phyloP scores from a whole-genome alignment of 192 early-diverging fungal genomes.

The Podila epigama region DNA sequence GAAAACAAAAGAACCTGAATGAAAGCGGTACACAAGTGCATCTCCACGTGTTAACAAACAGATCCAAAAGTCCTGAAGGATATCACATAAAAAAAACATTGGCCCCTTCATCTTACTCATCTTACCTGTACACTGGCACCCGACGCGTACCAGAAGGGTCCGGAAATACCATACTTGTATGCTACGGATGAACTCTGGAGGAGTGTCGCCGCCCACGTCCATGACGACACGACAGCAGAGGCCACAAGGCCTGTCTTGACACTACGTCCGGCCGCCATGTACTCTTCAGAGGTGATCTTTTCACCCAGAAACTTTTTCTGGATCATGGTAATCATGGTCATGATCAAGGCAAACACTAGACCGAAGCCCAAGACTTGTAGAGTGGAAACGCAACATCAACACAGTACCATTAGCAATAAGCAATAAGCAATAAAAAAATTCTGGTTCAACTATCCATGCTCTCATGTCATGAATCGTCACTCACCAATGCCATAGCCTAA shows the following conservation, averaged over 20 bases:
- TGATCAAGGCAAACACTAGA: conserved; percentile 63
- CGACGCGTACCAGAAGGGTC: conserved; percentile 72
- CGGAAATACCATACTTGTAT: conserved; percentile 73
- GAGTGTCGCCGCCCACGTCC: conserved; percentile 76
- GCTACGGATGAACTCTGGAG: conserved; percentile 74
- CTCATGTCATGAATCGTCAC: background rate
- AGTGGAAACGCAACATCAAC: background rate
- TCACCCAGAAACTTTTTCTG: conserved; percentile 73
- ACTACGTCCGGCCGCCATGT: conserved; percentile 70
- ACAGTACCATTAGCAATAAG: background rate
- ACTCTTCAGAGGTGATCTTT: conserved; percentile 69
- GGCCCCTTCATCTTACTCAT: background rate
- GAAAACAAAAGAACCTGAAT: conserved; percentile 69
- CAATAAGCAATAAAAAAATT: background rate
- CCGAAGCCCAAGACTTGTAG: conserved; percentile 52
- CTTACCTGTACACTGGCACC: conserved; percentile 70
- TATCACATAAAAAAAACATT: background rate
- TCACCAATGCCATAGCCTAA: conserved; percentile 50
- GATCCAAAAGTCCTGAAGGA: too few species aligned
- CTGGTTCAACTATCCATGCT: background rate
- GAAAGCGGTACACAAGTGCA: background rate
- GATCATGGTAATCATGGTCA: conserved; percentile 69
- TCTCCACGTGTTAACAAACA: background rate
- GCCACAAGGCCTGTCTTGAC: conserved; percentile 77
- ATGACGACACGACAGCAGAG: conserved; percentile 71